Conservation (phyloP, 805 yeast genomes). For the Kazachstania bromeliacearum region DNA sequence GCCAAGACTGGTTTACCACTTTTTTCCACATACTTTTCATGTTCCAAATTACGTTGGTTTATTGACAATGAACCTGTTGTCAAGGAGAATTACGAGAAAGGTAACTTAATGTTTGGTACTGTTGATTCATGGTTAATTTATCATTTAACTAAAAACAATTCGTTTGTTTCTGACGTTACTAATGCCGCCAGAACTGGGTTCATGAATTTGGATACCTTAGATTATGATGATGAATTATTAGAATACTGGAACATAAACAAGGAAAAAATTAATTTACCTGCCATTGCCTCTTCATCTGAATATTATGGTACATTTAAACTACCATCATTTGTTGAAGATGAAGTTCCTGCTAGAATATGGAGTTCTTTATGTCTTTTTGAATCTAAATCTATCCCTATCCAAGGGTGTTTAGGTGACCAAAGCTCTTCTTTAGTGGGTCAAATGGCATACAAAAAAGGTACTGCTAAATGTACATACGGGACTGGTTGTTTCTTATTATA, state of each 20-base stretch:
- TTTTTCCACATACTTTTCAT: slow-evolving; percentile 77
- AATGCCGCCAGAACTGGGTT: slow-evolving; percentile 89
- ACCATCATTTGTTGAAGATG: slow-evolving; percentile 39
- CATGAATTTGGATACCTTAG: slow-evolving; percentile 66
- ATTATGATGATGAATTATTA: slow-evolving; percentile 69
- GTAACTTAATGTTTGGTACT: slow-evolving; percentile 85
- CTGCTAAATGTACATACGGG: slow-evolving; percentile 93
- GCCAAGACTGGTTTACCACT: slow-evolving; percentile 76
- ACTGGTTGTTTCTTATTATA: slow-evolving; percentile 88
- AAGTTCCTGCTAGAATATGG: slow-evolving; percentile 30
- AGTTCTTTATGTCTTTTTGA: slow-evolving; percentile 37
- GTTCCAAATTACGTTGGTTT: slow-evolving; percentile 83
- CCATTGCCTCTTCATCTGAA: slow-evolving; percentile 70
- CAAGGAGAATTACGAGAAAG: slow-evolving; percentile 57
- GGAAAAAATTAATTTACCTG: slow-evolving; percentile 55
- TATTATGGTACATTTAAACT: slow-evolving; percentile 62
- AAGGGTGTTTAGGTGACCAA: slow-evolving; percentile 92
- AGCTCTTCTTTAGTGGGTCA: slow-evolving; percentile 91
- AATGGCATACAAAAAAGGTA: slow-evolving; percentile 71
- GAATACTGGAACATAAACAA: slow-evolving; percentile 75
- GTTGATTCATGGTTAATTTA: slow-evolving; percentile 91
- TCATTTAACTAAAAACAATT: slow-evolving; percentile 60
- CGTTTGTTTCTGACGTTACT: slow-evolving; percentile 77
- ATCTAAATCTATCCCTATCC: slow-evolving; percentile 54
- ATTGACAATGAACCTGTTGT: slow-evolving; percentile 67